Percentiles rank a stretch among this genome's conserved stretches.
Evolutionary conservation across 2,329 filamentous ascomycete genomes (phyloP).

Genomic region (Penicillium sp.): DNA sequence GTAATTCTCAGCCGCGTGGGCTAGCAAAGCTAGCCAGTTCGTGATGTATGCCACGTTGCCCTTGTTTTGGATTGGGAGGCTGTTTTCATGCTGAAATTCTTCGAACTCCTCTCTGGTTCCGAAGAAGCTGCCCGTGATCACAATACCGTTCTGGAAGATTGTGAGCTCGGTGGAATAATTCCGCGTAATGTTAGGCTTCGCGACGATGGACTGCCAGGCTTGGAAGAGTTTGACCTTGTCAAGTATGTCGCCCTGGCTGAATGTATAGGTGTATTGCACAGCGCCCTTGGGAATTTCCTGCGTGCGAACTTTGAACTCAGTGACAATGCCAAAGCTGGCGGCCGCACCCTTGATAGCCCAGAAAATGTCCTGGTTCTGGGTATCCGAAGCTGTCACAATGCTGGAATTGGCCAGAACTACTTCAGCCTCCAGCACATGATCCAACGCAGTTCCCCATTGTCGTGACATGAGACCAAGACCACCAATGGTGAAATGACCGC

Average conservation of each 20-base stretch:
- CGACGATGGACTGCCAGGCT: constrained; percentile 59
- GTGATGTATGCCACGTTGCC: constrained; percentile 27
- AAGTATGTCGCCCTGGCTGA: constrained; percentile 51
- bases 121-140: constrained; percentile 63
- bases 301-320: constrained; percentile 41
- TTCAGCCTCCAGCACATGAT: constrained; percentile 51
- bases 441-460: constrained; percentile 53
- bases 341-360: constrained; percentile 41
- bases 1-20: constrained; percentile 28
- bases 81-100: constrained; percentile 32
- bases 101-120: constrained; percentile 59
- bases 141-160: constrained; percentile 53
- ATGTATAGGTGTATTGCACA: constrained; percentile 59
- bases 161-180: constrained; percentile 61
- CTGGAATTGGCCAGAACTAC: constrained; percentile 48
- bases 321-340: constrained; percentile 42
- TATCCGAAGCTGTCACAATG: constrained; percentile 32
- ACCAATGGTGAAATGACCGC: constrained; percentile 45
- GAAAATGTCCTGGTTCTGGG: constrained; percentile 34
- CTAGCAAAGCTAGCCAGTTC: constrained; percentile 32
- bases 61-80: constrained; percentile 25
- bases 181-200: constrained; percentile 56
- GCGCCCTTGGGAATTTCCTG: constrained; percentile 45
- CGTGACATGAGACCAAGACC: constrained; percentile 46
- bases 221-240: constrained; percentile 54